Percentiles rank a stretch among this genome's conserved stretches.
Evolutionary conservation across 148 eudicot species (phyloP).

Genomic region (Bassia scoparia): DNA sequence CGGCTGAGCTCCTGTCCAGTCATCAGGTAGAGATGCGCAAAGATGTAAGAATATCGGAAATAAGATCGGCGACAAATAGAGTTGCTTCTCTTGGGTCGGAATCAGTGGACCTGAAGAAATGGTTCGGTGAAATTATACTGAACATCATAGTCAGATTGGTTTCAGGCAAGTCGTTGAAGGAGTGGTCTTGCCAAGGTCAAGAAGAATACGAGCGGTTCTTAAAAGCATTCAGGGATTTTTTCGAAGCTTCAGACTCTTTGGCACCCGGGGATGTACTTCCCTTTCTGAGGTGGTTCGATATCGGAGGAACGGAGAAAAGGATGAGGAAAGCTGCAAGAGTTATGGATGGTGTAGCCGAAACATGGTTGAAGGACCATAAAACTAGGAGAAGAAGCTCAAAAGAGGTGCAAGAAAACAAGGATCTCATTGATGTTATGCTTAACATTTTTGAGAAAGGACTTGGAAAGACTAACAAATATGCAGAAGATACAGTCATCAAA

Average conservation of each 20-base stretch:
- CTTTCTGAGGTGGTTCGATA: constrained; percentile 28
- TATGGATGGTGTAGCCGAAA: constrained; percentile 14
- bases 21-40: no score
- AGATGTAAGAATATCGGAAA: no score
- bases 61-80: no score
- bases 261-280: constrained; percentile 30
- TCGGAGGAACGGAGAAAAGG: constrained; percentile 35
- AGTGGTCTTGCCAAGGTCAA: no score
- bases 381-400: background rate
- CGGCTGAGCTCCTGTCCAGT: no score
- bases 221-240: constrained; percentile 21
- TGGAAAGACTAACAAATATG: background rate
- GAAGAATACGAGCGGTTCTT: no score
- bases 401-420: constrained; percentile 10
- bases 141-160: no score
- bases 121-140: no score
- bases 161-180: no score
- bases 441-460: constrained; percentile 11
- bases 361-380: constrained; percentile 33
- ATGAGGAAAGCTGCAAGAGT: constrained; percentile 21
- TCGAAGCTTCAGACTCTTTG: constrained; percentile 10
- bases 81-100: no score
- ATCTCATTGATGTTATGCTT: constrained; percentile 33
- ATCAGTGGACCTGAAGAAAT: no score
- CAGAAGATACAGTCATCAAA: constrained; percentile 27